A percentile compares a stretch with the other conserved stretches of the same genome.
phyloP scores from a whole-genome alignment of 805 yeast species.

The Kluyveromyces siamensis region DNA sequence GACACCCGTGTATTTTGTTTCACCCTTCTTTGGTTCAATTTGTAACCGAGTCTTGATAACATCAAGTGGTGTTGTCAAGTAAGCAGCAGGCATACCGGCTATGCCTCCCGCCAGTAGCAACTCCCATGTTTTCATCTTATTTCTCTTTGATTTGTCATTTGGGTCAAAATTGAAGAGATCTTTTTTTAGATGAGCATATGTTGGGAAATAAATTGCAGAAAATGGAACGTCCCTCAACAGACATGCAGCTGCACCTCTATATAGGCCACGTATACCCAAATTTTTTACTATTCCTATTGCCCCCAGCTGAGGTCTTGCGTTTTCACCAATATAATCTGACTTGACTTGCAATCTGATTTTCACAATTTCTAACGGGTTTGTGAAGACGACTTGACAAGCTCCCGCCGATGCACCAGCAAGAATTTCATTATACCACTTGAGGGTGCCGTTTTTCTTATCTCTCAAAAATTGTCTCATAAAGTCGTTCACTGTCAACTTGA shows the following conservation, averaged over 20 bases:
- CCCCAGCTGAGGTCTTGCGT: constrained; percentile 26
- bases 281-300: constrained; percentile 61
- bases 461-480: constrained; percentile 67
- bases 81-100: constrained; percentile 98
- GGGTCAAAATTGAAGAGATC: constrained; percentile 80
- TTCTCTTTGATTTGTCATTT: constrained; percentile 44
- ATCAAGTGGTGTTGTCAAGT: constrained; percentile 92
- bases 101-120: constrained; percentile 80
- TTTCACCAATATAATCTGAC: constrained; percentile 51
- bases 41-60: constrained; percentile 93
- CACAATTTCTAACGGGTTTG: constrained; percentile 93
- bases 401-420: constrained; percentile 93
- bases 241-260: constrained; percentile 89
- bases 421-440: constrained; percentile 55
- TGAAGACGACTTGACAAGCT: constrained; percentile 90
- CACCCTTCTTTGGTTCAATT: constrained; percentile 70
- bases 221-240: constrained; percentile 92
- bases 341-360: constrained; percentile 92
- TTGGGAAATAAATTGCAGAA: constrained; percentile 93
- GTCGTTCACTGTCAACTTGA: constrained; percentile 90
- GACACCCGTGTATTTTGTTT: constrained; percentile 68
- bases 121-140: constrained; percentile 70
- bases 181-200: constrained; percentile 87
- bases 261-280: constrained; percentile 76
- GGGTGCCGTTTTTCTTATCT: constrained; percentile 35